Evolutionary conservation across 2,329 filamentous ascomycete genomes (phyloP), one percentile per base, ranked within the genome.

Genomic region (Aquanectria penicillioides): DNA sequence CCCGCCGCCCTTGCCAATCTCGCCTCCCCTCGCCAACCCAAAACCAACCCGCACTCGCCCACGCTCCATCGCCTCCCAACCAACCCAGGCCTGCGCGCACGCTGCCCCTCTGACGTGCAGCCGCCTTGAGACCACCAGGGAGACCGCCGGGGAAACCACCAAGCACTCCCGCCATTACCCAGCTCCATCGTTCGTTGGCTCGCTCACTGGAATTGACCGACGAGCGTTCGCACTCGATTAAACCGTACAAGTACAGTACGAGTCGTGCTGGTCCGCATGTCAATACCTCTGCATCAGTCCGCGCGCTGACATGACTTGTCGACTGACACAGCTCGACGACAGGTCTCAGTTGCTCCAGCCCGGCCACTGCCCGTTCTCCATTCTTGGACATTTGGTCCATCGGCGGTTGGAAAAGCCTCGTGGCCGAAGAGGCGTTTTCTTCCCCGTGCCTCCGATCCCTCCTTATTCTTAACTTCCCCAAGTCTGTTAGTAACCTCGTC

Each of bases 61-160:
- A 36, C 20, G 22, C 48, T 33, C 36, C 37, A 43, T 41, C 48
- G 22, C 54, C 46, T 50, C 41, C 33, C 40, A 38, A 40, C 55
- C 55, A 52, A 47, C 55, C 55, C 47, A 40, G 47, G 49, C 48
- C 55, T 52, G 33, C 40, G 22, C 26, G 31, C 47, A 57, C 48
- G 46, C 40, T 47, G 48, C 55, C 55, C 55, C 55, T 58, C 55
- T 58, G 55, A 58, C 55, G 55, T 58, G 55, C 55, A 58, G 48
- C 44, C n/a, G 53, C 28, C 37, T 49, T 25, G 40, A 54, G 40
- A 54, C 50, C 29, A 23, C 44, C 26, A 47, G 44, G 41, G 34
- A 47, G 37, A 41, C 48, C 22, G 31, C 49, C 36, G 44, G 55
- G 55, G 49, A 53, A 53, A 46, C n/a, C 40, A 40, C 55, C 40